Evolutionary conservation across 2,329 filamentous ascomycete species (phyloP), one percentile per base, ranked within the genome.

Genomic region (Aureobasidium sp.): DNA sequence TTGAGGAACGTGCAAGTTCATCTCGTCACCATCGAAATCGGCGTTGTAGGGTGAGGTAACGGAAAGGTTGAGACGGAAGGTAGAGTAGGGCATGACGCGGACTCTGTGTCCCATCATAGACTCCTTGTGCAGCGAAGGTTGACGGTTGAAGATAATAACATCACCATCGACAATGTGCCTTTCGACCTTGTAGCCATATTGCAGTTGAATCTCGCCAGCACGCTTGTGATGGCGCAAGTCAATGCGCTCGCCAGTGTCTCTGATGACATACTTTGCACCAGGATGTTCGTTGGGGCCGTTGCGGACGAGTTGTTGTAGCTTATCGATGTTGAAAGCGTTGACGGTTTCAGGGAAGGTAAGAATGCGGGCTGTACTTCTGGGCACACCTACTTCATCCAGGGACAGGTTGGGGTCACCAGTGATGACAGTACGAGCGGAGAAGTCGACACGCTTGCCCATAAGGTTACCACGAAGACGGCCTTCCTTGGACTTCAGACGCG

Each of bases 101-200:
- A 99, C 94, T 69, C 91, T 87, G 77, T 99, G 94, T 76, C 91
- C 94, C 95, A 99, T 99, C 94, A 99, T 99, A 64, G 94, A 99
- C 74, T 99, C 94, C 77, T 99, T 99, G 82, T 99, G 94, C 71
- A 99, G 82, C 39, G 94, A 99, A 0, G 94, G 94, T 74, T 99
- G 94, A 82, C 94, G 94, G 76, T 99, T 99, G 85, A 99, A 99
- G 72, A 99, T 92, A 77, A 99, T 97, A 67, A 91, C 95, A 76
- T 99, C 94, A 63, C 93, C 93, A 70, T 96, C 91, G 70, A 96
- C 87, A 66, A 99, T 85, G 76, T 99, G 94, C 65, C 94, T 88
- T 77, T 99, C 94, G 39, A 99, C 95, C 74, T 97, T 97, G 93
- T 93, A 97, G 53, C 95, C 95, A 72, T 96, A 96, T 71, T 96